Percentiles rank a stretch among this genome's conserved stretches.
These are phyloP conservation scores for Pseudogymnoascus sp. DNA, from an alignment of 2,329 filamentous ascomycete genomes.

Conservation along the genomic window DNA sequence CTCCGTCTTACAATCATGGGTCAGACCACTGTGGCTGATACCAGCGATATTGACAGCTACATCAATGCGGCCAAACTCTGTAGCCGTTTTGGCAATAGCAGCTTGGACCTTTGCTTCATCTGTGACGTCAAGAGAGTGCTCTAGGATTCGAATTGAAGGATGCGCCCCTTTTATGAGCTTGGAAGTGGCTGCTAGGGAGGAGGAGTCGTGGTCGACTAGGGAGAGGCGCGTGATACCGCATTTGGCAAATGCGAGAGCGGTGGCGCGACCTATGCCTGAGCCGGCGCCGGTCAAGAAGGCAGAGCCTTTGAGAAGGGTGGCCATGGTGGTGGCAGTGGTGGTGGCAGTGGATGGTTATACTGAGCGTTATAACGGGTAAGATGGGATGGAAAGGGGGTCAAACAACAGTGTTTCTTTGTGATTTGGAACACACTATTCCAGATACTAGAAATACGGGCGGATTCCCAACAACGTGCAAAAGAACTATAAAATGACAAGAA, in stretches of 20 bases:
- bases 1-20: constrained; percentile 38
- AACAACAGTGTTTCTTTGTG: background rate
- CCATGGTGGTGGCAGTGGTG: constrained; percentile 26
- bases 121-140: constrained; percentile 40
- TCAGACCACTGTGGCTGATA: constrained; percentile 34
- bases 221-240: constrained; percentile 42
- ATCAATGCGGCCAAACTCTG: constrained; percentile 46
- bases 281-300: constrained; percentile 43
- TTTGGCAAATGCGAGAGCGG: constrained; percentile 40
- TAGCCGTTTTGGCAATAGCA: constrained; percentile 35
- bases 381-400: background rate
- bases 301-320: constrained; percentile 36
- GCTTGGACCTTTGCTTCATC: constrained; percentile 36
- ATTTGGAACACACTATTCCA: background rate
- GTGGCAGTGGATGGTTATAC: background rate
- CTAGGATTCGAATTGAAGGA: constrained; percentile 35
- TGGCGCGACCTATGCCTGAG: constrained; percentile 41
- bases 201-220: constrained; percentile 38
- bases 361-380: background rate
- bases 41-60: constrained; percentile 51
- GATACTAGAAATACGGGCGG: background rate
- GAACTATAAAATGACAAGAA: background rate
- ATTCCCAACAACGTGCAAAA: background rate
- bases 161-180: constrained; percentile 31
- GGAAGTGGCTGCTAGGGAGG: constrained; percentile 28